Conservation (phyloP, 2,329 filamentous ascomycete genomes). For the Fusarium mangiferae region DNA sequence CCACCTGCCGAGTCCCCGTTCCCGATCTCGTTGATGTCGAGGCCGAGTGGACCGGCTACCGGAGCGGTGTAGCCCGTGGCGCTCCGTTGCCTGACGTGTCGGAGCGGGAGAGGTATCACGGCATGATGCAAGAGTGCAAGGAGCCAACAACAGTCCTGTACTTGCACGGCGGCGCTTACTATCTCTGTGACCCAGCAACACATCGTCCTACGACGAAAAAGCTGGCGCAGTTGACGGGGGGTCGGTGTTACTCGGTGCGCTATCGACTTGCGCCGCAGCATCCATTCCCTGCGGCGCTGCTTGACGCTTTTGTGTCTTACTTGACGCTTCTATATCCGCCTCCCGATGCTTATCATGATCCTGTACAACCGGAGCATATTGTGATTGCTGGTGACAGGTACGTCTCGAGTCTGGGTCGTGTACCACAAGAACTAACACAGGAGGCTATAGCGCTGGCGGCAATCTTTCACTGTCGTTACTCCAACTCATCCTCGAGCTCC, state of each 20-base stretch:
- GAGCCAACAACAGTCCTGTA: constrained; percentile 74
- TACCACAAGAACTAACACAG: constrained; percentile 22
- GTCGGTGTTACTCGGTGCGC: constrained; percentile 76
- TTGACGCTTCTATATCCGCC: constrained; percentile 79
- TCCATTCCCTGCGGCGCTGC: constrained; percentile 77
- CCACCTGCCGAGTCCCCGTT: constrained; percentile 42
- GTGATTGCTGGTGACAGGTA: constrained; percentile 77
- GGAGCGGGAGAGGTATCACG: constrained; percentile 72
- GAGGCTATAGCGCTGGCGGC: constrained; percentile 70
- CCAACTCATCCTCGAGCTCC: constrained; percentile 74
- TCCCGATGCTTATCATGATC: constrained; percentile 70
- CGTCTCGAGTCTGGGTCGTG: neutral
- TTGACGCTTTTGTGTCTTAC: constrained; percentile 79
- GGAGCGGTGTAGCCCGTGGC: constrained; percentile 62
- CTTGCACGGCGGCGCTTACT: constrained; percentile 82
- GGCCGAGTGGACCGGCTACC: constrained; percentile 81
- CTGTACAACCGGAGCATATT: constrained; percentile 73
- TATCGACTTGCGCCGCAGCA: constrained; percentile 81
- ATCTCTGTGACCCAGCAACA: constrained; percentile 74
- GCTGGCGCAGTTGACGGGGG: constrained; percentile 73
- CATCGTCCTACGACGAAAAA: constrained; percentile 69
- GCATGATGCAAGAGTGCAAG: constrained; percentile 74
- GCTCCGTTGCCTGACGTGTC: constrained; percentile 64
- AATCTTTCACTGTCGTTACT: constrained; percentile 74
- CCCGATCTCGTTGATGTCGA: constrained; percentile 69